Evolutionary conservation across 2,329 filamentous ascomycete genomes (phyloP), one percentile per base, ranked within the genome.

Genomic region (Botrytis fabae): DNA sequence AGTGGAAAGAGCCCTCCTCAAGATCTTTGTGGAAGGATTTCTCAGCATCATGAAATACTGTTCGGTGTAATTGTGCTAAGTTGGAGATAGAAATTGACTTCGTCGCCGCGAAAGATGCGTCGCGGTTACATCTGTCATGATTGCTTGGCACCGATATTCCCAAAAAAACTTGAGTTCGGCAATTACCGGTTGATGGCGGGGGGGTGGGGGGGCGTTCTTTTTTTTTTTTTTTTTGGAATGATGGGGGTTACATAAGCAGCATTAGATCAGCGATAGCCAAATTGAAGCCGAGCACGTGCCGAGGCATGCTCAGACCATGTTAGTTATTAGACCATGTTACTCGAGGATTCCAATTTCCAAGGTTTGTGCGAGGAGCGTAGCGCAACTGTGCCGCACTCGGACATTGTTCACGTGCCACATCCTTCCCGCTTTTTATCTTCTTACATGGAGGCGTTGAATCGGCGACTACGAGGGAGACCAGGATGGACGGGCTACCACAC

Each of bases 31-130:
- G n/a, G 79, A 77, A 44, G 77, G 72, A 69, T 73, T 75, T 73
- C 76, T 80, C 73, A 80, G 76, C 79, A 81, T 81, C 72, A 70
- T 80, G 75, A 48, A 46, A 46, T 68, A 6, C 20, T 20, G 18
- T 35, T 40, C 35, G 42, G 28, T 20, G 69, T 28, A 9, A 42
- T 64, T 42, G n/a, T 32, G 5, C 14, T 63, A 46, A 22, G 28
- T 35, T 35, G 12, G 5, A 28, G 25, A 9, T 35, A 48, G 9
- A 54, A 54, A 25, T 42, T 8, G 22, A 70, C 20, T 46, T 42
- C n/a, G 42, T 71, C 57, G 69, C 40, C 59, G n/a, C 46, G 42
- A 64, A 28, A 66, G 46, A 28, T 54, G 16, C 32, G 32, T 22
- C 8, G 14, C 44, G 4, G 32, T 44, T 46, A 44, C 59, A 61